Conservation (phyloP, 306 rosid genomes). For the Vigna hirtella region DNA sequence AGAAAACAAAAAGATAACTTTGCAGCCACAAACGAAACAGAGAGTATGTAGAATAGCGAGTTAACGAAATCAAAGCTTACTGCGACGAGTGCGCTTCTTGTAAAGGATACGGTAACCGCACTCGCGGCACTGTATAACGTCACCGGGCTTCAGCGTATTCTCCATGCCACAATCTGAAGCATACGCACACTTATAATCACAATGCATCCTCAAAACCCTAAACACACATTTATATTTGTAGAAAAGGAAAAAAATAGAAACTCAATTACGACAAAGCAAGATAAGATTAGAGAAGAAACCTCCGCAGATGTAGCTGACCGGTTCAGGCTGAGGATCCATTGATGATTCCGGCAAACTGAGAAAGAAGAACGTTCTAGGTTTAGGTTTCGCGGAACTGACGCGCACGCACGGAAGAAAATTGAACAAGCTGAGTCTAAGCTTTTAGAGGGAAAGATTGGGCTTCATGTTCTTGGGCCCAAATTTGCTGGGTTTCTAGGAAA, state of each 20-base stretch:
- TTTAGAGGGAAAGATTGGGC: neutral
- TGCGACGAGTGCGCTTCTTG: conserved; percentile 99
- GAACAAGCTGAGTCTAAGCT: no score
- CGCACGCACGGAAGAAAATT: neutral
- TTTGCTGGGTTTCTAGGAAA: no score
- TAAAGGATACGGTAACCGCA: conserved; percentile 94
- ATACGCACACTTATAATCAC: neutral
- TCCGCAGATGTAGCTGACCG: conserved; percentile 45
- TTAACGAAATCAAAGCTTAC: conserved; percentile 48
- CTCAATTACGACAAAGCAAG: neutral
- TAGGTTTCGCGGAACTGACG: neutral
- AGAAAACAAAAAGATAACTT: neutral
- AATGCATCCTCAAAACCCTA: neutral
- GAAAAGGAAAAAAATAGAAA: neutral
- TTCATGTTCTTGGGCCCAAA: neutral
- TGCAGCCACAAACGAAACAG: neutral
- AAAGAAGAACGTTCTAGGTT: neutral
- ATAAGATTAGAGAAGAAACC: conserved; percentile 6
- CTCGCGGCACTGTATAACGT: conserved; percentile 94
- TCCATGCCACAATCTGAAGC: conserved; percentile 90
- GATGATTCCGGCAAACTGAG: neutral
- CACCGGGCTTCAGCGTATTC: conserved; percentile 83
- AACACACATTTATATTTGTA: neutral
- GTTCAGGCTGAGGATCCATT: conserved; percentile 47
- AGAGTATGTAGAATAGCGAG: neutral